Percentiles rank a stretch among this genome's conserved stretches.
Evolutionary conservation across 2,329 filamentous ascomycete species (phyloP).

Genomic region (Venturia carpophila): DNA sequence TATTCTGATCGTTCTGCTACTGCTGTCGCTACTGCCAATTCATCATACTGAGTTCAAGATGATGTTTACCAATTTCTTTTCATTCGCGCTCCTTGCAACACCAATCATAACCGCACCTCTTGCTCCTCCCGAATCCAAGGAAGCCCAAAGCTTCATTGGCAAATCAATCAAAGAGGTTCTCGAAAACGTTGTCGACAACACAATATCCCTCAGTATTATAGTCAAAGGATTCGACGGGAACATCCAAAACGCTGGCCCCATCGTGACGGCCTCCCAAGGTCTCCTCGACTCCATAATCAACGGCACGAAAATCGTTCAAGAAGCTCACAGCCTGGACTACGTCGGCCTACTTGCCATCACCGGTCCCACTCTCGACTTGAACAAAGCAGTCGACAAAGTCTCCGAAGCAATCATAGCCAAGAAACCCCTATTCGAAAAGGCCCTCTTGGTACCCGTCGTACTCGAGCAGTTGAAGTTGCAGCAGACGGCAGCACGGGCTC

Average conservation of each 20-base stretch:
- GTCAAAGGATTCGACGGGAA: not conserved
- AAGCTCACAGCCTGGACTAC: not conserved
- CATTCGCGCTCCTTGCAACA: not conserved
- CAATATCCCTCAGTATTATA: not conserved
- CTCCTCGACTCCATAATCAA: not conserved
- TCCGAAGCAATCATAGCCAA: not conserved
- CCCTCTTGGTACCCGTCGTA: not conserved
- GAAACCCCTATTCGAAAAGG: not conserved
- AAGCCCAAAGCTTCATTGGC: not conserved
- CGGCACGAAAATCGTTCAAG: not conserved
- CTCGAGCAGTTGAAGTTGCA: not conserved
- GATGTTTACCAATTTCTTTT: not conserved
- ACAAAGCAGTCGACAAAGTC: not conserved
- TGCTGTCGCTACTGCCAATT: not conserved
- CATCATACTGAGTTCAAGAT: not conserved
- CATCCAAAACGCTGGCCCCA: not conserved
- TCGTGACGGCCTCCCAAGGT: not conserved
- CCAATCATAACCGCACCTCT: not conserved
- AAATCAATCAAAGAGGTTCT: not conserved
- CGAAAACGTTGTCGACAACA: not conserved
- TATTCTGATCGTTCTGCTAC: too few relatives aligned
- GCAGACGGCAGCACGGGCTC: not conserved
- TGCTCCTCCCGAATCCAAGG: not conserved
- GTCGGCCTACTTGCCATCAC: slow-evolving; percentile 1
- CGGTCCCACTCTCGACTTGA: not conserved